Conservation (phyloP, 306 rosid species). For the Corylus heterophylla region DNA sequence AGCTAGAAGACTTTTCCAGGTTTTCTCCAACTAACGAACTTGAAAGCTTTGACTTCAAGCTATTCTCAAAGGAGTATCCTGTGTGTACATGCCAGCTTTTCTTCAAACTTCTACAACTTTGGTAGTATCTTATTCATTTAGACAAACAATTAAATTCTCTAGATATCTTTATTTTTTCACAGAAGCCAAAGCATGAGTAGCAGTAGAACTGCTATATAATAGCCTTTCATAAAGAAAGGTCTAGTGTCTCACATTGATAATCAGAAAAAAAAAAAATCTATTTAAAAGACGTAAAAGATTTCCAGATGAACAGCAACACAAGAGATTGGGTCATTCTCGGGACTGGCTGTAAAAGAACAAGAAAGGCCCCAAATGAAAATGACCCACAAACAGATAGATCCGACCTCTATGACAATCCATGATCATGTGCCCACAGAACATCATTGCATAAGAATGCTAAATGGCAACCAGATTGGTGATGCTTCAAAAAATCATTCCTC, state of each 20-base stretch:
- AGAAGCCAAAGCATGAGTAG: neutral
- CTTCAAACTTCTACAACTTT: neutral
- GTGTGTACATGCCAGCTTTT: neutral
- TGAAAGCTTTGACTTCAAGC: neutral
- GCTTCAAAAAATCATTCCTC: neutral
- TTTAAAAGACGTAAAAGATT: neutral
- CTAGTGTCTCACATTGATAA: neutral
- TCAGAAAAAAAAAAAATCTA: neutral
- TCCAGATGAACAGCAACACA: neutral
- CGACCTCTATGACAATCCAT: neutral
- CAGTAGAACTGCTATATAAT: neutral
- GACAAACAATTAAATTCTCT: neutral
- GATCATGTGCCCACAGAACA: neutral
- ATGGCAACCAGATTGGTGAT: neutral
- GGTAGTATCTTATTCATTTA: neutral
- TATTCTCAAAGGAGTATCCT: too few species aligned
- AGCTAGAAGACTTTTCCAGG: neutral
- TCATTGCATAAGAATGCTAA: neutral
- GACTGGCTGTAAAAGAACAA: neutral
- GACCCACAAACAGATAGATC: neutral
- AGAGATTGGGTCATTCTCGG: too few species aligned
- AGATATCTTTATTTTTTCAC: neutral
- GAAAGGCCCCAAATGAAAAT: neutral
- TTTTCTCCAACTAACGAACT: neutral
- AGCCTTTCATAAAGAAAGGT: neutral